phyloP scores from a whole-genome alignment of 257 asterid species.

The Fraxinus pennsylvanica region DNA sequence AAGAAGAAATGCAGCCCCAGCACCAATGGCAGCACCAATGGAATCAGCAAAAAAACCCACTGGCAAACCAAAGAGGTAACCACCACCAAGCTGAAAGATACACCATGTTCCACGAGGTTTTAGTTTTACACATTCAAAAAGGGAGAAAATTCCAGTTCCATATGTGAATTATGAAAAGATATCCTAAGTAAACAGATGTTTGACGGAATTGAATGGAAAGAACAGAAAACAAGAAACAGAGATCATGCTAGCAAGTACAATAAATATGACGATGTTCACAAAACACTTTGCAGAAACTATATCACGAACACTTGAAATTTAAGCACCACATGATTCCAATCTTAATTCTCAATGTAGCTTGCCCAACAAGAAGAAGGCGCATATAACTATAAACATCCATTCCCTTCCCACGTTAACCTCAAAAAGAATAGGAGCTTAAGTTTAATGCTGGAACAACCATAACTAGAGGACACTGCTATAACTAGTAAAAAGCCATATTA shows the following conservation, averaged over 20 bases:
- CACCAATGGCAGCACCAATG: constrained; percentile 89
- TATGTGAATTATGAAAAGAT: constrained; percentile 10
- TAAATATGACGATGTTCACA: not conserved
- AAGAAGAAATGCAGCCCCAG: constrained; percentile 93
- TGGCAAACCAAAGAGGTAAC: constrained; percentile 97
- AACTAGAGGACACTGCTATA: not conserved
- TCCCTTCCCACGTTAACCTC: not conserved
- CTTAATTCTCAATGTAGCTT: not conserved
- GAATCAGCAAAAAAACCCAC: constrained; percentile 95
- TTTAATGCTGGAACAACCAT: not conserved
- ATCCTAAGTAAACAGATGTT: not conserved
- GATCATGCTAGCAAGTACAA: not conserved
- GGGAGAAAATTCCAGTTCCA: not conserved
- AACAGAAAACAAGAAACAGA: not conserved
- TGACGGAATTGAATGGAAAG: not conserved
- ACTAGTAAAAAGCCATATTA: not conserved
- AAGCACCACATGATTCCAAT: constrained; percentile 1
- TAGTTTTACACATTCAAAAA: constrained; percentile 21
- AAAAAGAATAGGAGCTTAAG: not conserved
- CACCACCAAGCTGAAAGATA: constrained; percentile 88
- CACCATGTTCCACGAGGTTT: constrained; percentile 24
- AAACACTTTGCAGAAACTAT: not conserved
- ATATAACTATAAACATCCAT: too few relatives aligned
- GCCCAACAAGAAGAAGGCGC: not conserved
- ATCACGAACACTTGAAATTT: not conserved